Conservation (phyloP, 2,329 filamentous ascomycete genomes). For the Epichloe sibirici region DNA sequence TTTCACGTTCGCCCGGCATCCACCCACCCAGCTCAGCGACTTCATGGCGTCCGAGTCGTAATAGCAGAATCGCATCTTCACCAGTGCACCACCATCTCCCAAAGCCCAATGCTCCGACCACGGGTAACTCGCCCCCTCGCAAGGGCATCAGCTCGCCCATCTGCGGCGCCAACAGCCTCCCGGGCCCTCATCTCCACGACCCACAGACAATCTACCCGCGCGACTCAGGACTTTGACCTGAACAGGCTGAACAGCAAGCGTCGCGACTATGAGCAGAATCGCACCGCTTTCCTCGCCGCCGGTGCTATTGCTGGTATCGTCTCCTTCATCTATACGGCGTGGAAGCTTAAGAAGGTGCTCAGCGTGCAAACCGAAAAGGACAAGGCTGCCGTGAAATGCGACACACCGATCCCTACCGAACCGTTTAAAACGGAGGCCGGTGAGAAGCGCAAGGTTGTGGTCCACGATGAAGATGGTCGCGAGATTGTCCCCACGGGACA, state of each 20-base stretch:
- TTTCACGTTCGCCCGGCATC: too few species aligned
- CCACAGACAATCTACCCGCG: conserved; percentile 15
- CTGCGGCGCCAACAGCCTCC: conserved; percentile 9
- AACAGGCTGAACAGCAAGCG: conserved; percentile 33
- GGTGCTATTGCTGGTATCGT: conserved; percentile 38
- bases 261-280: conserved; percentile 37
- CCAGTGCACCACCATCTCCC: background rate
- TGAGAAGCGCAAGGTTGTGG: conserved; percentile 42
- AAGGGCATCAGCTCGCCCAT: conserved; percentile 2
- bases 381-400: conserved; percentile 30
- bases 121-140: conserved; percentile 1
- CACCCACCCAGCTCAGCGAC: background rate
- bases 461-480: conserved; percentile 55
- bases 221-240: conserved; percentile 38
- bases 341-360: conserved; percentile 35
- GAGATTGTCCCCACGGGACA: conserved; percentile 76
- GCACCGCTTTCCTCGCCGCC: conserved; percentile 38
- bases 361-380: conserved; percentile 20
- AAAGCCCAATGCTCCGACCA: conserved; percentile 4
- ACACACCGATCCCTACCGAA: conserved; percentile 27
- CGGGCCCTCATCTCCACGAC: conserved; percentile 19
- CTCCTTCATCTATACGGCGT: conserved; percentile 38
- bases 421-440: conserved; percentile 37
- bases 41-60: background rate
- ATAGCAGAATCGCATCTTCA: background rate